Conservation (phyloP, 768 basidiomycete genomes). For the Gloeostereum incarnatum region DNA sequence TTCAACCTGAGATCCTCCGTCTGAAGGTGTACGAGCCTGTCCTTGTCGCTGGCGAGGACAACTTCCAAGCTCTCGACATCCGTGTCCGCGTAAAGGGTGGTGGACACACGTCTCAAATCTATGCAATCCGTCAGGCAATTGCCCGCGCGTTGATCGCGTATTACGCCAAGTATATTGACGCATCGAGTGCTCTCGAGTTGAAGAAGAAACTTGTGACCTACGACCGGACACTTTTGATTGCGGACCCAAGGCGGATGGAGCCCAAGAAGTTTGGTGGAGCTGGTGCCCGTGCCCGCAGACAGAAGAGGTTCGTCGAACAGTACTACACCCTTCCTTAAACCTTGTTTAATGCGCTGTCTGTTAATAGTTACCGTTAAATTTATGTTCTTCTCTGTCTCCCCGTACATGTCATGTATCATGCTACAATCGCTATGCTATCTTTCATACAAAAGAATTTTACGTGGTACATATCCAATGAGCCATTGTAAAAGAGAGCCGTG, state of each 20-base stretch:
- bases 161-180: conserved; percentile 98
- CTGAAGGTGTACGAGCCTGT: conserved; percentile 98
- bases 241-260: conserved; percentile 95
- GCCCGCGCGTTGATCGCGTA: conserved; percentile 96
- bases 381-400: conserved; percentile 32
- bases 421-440: no score
- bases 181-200: conserved; percentile 92
- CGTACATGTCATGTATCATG: no score
- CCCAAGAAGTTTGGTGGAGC: conserved; percentile 99
- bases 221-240: conserved; percentile 84
- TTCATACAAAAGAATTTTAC: no score
- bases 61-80: conserved; percentile 84
- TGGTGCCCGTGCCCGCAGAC: conserved; percentile 97
- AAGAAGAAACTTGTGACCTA: conserved; percentile 98
- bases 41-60: conserved; percentile 87
- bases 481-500: no score
- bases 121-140: conserved; percentile 98
- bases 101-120: conserved; percentile 98
- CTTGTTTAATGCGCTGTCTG: conserved; percentile 10
- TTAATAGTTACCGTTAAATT: conserved; percentile 72
- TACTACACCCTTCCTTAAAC: background rate
- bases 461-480: no score
- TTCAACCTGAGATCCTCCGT: conserved; percentile 92
- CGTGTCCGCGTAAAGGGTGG: conserved; percentile 98
- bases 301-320: conserved; percentile 76